phyloP scores from a whole-genome alignment of 768 basidiomycete species.

The Leccinum uliginosum region DNA sequence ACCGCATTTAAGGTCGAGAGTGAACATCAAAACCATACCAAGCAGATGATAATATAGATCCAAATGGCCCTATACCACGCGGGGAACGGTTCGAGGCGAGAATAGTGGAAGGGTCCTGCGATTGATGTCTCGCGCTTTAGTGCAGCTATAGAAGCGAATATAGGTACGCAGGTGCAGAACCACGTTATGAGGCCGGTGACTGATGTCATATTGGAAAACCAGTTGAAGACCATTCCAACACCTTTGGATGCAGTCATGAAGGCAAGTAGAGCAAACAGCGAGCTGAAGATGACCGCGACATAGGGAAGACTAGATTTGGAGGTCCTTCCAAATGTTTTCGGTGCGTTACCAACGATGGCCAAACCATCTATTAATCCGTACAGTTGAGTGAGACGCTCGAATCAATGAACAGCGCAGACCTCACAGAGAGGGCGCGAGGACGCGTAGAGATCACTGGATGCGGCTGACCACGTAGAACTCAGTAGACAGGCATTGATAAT shows the following conservation, averaged over 20 bases:
- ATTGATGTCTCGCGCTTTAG: too few species aligned
- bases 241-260: slow-evolving; percentile 73
- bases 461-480: slow-evolving; percentile 90
- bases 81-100: slow-evolving; percentile 68
- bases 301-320: slow-evolving; percentile 73
- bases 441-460: slow-evolving; percentile 85
- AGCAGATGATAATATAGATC: slow-evolving; percentile 45
- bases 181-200: slow-evolving; percentile 69
- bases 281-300: slow-evolving; percentile 62
- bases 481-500: slow-evolving; percentile 81
- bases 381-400: not conserved
- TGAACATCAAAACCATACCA: slow-evolving; percentile 42
- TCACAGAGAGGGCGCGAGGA: slow-evolving; percentile 81
- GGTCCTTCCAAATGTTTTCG: slow-evolving; percentile 69
- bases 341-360: slow-evolving; percentile 66
- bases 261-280: slow-evolving; percentile 64
- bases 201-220: slow-evolving; percentile 77
- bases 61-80: slow-evolving; percentile 47
- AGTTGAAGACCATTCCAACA: slow-evolving; percentile 71
- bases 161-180: slow-evolving; percentile 74
- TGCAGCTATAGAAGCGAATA: slow-evolving; percentile 79
- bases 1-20: not conserved
- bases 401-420: slow-evolving; percentile 20
- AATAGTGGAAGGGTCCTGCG: slow-evolving; percentile 33
- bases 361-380: not conserved